These are phyloP conservation scores for Rhododendron williamsianum DNA, from an alignment of 148 eudicot genomes.

Conservation along the genomic window DNA sequence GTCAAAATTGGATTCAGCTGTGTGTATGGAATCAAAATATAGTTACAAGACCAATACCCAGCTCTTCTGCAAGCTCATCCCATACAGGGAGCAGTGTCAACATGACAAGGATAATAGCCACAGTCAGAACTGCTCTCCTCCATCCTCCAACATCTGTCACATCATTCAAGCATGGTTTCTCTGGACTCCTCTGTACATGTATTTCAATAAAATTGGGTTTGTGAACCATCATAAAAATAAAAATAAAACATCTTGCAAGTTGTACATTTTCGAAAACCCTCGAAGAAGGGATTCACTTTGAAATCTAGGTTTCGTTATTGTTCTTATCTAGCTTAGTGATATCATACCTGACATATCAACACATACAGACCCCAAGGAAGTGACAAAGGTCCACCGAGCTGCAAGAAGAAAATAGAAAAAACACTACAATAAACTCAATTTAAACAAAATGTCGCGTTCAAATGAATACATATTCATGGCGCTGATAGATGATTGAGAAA, in stretches of 20 bases:
- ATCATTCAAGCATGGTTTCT: constrained; percentile 94
- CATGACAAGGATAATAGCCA: constrained; percentile 54
- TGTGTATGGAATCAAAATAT: constrained; percentile 37
- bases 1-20: constrained; percentile 20
- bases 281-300: background rate
- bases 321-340: background rate
- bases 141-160: constrained; percentile 87
- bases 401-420: constrained; percentile 20
- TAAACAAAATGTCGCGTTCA: background rate
- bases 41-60: constrained; percentile 79
- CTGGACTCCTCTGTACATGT: constrained; percentile 74
- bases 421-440: background rate
- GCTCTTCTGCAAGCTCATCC: constrained; percentile 98
- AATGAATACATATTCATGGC: background rate
- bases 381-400: constrained; percentile 96
- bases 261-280: background rate
- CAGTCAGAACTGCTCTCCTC: constrained; percentile 56
- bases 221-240: background rate
- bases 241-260: no score
- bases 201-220: background rate
- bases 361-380: constrained; percentile 98
- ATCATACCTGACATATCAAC: constrained; percentile 86
- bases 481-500: background rate
- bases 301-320: background rate
- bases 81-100: constrained; percentile 81